Percentiles rank a stretch among this genome's conserved stretches.
These are phyloP conservation scores for Cyberlindnera sargentensis DNA, from an alignment of 805 yeast genomes.

Conservation along the genomic window DNA sequence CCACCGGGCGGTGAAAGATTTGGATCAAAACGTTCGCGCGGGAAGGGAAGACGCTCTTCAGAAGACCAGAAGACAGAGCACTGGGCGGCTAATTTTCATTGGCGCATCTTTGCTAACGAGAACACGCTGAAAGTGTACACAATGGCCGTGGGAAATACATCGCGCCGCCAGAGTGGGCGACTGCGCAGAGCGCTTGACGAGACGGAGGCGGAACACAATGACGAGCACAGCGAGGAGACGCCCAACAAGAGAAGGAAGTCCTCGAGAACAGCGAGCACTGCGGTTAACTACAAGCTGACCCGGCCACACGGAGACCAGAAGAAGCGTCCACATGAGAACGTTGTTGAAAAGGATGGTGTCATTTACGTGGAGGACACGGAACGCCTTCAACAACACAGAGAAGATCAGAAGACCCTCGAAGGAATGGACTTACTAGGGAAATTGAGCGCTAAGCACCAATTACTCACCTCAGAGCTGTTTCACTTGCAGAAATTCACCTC, in stretches of 20 bases:
- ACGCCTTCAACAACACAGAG: constrained; percentile 2
- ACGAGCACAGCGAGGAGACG: constrained; percentile 1
- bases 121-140: background rate
- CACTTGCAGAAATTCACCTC: constrained; percentile 58
- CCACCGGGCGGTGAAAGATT: too few relatives aligned
- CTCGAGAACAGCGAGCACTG: background rate
- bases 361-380: constrained; percentile 6
- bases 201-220: too few relatives aligned
- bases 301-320: too few relatives aligned
- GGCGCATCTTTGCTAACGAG: too few relatives aligned
- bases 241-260: constrained; percentile 16
- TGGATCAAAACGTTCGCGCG: too few relatives aligned
- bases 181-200: background rate
- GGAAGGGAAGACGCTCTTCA: too few relatives aligned
- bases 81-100: too few relatives aligned
- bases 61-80: too few relatives aligned
- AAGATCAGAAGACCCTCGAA: constrained; percentile 1
- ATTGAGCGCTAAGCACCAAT: constrained; percentile 29
- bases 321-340: background rate
- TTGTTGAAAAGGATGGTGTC: constrained; percentile 7
- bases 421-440: constrained; percentile 8
- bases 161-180: constrained; percentile 1
- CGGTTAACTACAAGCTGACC: too few relatives aligned
- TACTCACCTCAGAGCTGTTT: constrained; percentile 52
- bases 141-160: background rate